phyloP scores from a whole-genome alignment of 2,329 filamentous ascomycete species.

The Apiospora rasikravindrae region DNA sequence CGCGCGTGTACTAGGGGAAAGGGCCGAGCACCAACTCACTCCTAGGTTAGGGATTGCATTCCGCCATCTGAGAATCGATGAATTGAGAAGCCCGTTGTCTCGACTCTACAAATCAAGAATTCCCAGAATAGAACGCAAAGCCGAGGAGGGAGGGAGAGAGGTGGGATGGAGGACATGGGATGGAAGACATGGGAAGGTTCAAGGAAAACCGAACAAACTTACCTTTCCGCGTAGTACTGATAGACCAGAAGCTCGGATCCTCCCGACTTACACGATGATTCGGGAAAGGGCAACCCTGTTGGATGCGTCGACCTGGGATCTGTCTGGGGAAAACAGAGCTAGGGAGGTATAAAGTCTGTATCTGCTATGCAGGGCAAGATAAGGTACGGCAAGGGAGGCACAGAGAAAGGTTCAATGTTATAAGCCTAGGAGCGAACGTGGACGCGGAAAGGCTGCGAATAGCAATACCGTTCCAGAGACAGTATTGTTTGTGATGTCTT shows the following conservation, averaged over 20 bases:
- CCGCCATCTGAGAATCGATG: background rate
- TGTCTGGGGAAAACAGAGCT: background rate
- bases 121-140: conserved; percentile 1
- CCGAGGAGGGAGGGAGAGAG: background rate
- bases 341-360: background rate
- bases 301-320: background rate
- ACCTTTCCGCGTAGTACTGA: background rate
- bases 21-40: background rate
- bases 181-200: background rate
- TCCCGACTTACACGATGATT: background rate
- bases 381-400: background rate
- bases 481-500: conserved; percentile 14
- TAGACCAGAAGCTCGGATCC: conserved; percentile 6
- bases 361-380: conserved; percentile 1
- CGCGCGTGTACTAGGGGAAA: background rate
- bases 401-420: conserved; percentile 1
- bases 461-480: background rate
- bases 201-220: conserved; percentile 7
- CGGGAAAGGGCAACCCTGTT: conserved; percentile 4
- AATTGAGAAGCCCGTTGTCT: background rate
- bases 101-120: conserved; percentile 10
- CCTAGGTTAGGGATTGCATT: background rate
- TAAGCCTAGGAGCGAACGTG: background rate
- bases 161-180: background rate
- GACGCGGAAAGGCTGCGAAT: background rate